These are phyloP conservation scores for Fusarium sp. DNA, from an alignment of 2,329 filamentous ascomycete genomes.

Conservation along the genomic window DNA sequence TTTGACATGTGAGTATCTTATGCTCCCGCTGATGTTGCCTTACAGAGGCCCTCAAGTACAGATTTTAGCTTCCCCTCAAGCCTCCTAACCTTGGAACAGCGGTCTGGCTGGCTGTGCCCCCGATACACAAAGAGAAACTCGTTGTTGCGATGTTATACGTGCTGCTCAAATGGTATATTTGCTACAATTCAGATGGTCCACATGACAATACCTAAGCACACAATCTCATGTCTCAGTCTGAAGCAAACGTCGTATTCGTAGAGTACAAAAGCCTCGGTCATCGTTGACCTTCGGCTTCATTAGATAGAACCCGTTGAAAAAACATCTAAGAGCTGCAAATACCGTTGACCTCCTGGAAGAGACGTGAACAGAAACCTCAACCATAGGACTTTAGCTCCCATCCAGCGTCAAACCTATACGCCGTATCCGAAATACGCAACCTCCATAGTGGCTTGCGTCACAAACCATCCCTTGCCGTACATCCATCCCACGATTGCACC, in stretches of 20 bases:
- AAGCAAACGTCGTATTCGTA: conserved; percentile 3
- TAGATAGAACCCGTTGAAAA: conserved; percentile 1
- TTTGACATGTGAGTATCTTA: background rate
- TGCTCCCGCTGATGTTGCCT: background rate
- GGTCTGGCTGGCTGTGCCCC: conserved; percentile 21
- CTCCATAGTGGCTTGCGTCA: conserved; percentile 23
- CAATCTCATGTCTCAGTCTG: background rate
- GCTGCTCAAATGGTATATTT: conserved; percentile 4
- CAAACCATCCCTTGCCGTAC: conserved; percentile 19
- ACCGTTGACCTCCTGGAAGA: conserved; percentile 10
- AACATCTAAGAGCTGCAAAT: conserved; percentile 2
- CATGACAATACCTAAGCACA: background rate
- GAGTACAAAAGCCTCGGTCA: conserved; percentile 10
- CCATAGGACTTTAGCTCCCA: conserved; percentile 31
- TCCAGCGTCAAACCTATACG: conserved; percentile 35
- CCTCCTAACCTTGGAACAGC: conserved; percentile 17
- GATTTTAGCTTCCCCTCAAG: background rate
- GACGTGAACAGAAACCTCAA: conserved; percentile 10
- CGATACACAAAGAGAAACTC: conserved; percentile 4
- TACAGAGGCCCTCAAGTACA: background rate
- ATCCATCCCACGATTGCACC: conserved; percentile 32
- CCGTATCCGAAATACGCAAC: conserved; percentile 26
- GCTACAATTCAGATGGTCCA: no score
- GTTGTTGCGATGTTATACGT: conserved; percentile 6
- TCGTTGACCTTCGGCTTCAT: conserved; percentile 8